Evolutionary conservation across 192 early-diverging fungal species (phyloP), one percentile per base, ranked within the genome.

Genomic region (Dissophora globulifera): DNA sequence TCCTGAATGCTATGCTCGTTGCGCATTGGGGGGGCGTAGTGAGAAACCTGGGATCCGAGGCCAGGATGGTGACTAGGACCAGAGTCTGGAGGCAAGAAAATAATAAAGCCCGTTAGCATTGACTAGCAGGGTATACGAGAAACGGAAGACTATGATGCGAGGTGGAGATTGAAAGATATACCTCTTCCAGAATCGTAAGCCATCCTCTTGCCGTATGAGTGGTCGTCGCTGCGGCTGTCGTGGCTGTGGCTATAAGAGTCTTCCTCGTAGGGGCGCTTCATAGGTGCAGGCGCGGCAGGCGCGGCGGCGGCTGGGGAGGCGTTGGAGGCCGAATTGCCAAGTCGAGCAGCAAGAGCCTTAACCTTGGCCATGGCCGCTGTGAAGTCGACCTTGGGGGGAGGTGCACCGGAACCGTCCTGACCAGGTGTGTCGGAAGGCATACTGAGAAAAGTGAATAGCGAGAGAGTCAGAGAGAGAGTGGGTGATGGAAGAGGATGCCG

Each of bases 311-410:
- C 52, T 27, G 67, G 60, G 40, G 62, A 49, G 13, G 64, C 60
- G 20, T 64, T 64, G 25, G 65, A 66, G 12, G 82, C 65, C 45
- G 81, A 76, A 54, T 78, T 81, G 31, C 76, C 74, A 7, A 93
- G 78, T 63, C 89, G 87, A 16, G 89, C 91, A 30, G 93, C 93
- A 51, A 93, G 92, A 2, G 90, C 91, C 50, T 90, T 90, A 12
- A 90, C 93, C 65, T 89, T 90, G 50, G 89, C 86, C 50, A 95
- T 53, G 1, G 88, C 93, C 51, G 83, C 81, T 23, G 79, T 85
- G 68, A 89, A 91, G 49, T 89, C 85, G n/a, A 87, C 79, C 17
- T 70, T 80, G 25, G 79, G 57, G 46, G 65, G 61, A 22, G 66
- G 54, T 32, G 76, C 50, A 45, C 62, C 58, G 6, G 81, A 43